These are phyloP conservation scores for Penicillium sp. DNA, from an alignment of 2,329 filamentous ascomycete genomes.

Conservation along the genomic window DNA sequence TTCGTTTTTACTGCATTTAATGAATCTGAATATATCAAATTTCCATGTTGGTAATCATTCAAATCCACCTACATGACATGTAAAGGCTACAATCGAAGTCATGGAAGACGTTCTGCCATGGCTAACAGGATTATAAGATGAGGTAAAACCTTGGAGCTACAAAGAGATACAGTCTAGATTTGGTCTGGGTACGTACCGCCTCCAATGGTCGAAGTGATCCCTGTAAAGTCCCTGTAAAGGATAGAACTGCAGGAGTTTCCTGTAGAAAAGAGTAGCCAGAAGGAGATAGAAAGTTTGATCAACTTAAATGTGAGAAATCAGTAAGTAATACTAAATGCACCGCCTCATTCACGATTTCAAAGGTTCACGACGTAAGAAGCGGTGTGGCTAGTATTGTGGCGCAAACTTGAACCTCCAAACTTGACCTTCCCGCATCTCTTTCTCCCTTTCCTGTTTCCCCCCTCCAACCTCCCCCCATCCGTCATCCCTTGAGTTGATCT, in stretches of 20 bases:
- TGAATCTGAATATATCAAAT: background rate
- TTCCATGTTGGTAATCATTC: background rate
- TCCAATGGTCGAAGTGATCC: background rate
- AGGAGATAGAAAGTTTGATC: background rate
- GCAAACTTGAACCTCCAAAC: conserved; percentile 23
- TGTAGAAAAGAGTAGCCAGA: too few relatives aligned
- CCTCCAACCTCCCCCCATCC: conserved; percentile 12
- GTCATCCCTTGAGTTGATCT: conserved; percentile 22
- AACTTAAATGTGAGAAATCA: too few relatives aligned
- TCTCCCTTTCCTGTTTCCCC: conserved; percentile 23
- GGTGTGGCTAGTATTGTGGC: conserved; percentile 26
- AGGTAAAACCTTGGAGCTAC: too few relatives aligned
- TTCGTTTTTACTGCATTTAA: background rate
- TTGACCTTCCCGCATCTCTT: conserved; percentile 28
- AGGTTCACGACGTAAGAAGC: conserved; percentile 5
- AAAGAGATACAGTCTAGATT: too few relatives aligned
- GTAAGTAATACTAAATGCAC: background rate
- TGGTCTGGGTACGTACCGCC: background rate
- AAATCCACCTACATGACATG: too few relatives aligned
- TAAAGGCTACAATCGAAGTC: too few relatives aligned
- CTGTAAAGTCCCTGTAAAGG: too few relatives aligned
- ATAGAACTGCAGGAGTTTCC: background rate
- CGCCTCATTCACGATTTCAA: background rate
- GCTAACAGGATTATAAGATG: too few relatives aligned
- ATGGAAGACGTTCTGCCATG: too few relatives aligned